A percentile compares a stretch with the other conserved stretches of the same genome.
phyloP scores from a whole-genome alignment of 169 alveolate genomes.

The Cytauxzoon felis region DNA sequence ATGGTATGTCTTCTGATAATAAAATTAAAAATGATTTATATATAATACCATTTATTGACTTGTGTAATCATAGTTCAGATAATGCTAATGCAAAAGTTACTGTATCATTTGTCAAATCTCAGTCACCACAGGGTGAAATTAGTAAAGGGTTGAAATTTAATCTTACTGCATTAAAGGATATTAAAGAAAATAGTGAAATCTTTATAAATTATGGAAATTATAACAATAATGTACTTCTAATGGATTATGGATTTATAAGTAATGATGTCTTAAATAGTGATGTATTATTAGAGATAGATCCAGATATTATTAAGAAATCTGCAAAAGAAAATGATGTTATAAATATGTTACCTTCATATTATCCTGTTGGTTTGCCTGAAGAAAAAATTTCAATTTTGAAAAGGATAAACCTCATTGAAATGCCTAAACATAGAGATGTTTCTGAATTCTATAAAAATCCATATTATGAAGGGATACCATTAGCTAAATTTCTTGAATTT shows the following conservation, averaged over 20 bases:
- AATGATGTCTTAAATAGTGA: conserved; percentile 2
- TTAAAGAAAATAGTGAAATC: conserved; percentile 37
- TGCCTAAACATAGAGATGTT: conserved; percentile 18
- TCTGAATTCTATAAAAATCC: conserved; percentile 43
- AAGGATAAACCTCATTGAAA: conserved; percentile 32
- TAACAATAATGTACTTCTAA: conserved; percentile 27
- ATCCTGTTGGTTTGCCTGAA: conserved; percentile 51
- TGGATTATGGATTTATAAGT: conserved; percentile 58
- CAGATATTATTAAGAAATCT: conserved; percentile 10
- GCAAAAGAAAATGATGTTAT: conserved; percentile 19
- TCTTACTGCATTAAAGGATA: neutral
- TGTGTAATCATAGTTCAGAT: conserved; percentile 27
- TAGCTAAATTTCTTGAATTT: conserved; percentile 39
- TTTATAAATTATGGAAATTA: conserved; percentile 34
- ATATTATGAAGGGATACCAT: conserved; percentile 52
- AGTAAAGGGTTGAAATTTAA: neutral
- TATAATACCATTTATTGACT: conserved; percentile 38
- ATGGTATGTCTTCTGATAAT: neutral
- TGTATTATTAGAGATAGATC: conserved; percentile 51
- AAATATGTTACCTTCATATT: conserved; percentile 27
- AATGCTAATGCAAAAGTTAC: conserved; percentile 27
- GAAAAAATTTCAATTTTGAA: conserved; percentile 37
- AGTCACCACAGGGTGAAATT: neutral
- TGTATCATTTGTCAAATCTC: neutral
- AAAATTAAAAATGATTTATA: conserved; percentile 15